Conservation (phyloP, 2,329 filamentous ascomycete genomes). For the Monilinia fructigena region DNA sequence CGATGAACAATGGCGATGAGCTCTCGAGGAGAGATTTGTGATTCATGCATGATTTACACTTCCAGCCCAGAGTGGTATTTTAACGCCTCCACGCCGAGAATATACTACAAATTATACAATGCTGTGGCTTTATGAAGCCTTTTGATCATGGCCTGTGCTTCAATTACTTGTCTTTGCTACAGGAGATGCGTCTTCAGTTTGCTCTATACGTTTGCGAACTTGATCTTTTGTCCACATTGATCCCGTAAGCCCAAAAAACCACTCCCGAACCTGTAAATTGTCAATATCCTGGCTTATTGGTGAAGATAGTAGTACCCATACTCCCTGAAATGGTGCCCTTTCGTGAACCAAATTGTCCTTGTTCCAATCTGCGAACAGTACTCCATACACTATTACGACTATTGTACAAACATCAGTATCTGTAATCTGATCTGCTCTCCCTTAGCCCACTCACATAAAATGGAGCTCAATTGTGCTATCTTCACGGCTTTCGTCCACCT, state of each 20-base stretch:
- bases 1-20: neutral
- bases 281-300: conserved; percentile 23
- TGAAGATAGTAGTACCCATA: conserved; percentile 41
- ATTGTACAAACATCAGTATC: conserved; percentile 21
- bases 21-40: conserved; percentile 7
- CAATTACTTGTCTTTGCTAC: conserved; percentile 26
- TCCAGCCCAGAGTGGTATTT: conserved; percentile 15
- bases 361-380: conserved; percentile 62
- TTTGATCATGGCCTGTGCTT: conserved; percentile 16
- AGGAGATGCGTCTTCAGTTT: conserved; percentile 30
- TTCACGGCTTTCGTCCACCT: conserved; percentile 64
- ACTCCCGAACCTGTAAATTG: conserved; percentile 42
- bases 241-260: conserved; percentile 44
- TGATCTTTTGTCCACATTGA: conserved; percentile 39
- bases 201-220: conserved; percentile 27
- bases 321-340: conserved; percentile 51
- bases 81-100: conserved; percentile 19
- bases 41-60: conserved; percentile 12
- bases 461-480: conserved; percentile 54
- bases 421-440: neutral
- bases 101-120: conserved; percentile 19
- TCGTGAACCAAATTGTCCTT: conserved; percentile 31
- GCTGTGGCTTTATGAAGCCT: neutral
- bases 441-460: conserved; percentile 35
- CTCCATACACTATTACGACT: conserved; percentile 56